Conservation (phyloP, 2,329 filamentous ascomycete genomes). For the Sclerotiophoma versabilis region DNA sequence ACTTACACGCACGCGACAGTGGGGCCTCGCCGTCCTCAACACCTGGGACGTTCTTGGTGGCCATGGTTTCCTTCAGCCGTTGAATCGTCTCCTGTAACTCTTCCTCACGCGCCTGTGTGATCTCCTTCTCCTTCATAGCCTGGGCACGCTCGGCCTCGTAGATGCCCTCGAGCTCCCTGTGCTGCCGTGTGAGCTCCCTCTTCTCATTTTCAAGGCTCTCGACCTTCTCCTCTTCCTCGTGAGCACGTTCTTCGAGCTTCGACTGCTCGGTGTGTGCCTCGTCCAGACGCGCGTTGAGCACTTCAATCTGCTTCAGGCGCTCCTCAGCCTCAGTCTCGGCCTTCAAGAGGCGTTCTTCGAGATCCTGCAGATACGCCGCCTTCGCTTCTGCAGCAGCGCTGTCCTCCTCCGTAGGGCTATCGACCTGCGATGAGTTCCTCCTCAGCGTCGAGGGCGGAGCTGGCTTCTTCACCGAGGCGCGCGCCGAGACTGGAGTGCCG, state of each 20-base stretch:
- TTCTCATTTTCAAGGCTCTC: constrained; percentile 85
- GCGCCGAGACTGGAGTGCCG: constrained; percentile 49
- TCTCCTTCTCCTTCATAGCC: constrained; percentile 90
- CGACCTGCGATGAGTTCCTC: constrained; percentile 45
- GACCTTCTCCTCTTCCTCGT: constrained; percentile 84
- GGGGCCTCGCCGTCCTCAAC: constrained; percentile 60
- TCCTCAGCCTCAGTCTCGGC: constrained; percentile 80
- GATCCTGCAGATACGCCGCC: constrained; percentile 79
- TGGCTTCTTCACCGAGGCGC: constrained; percentile 48
- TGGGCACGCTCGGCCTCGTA: constrained; percentile 90
- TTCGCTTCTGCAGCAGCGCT: constrained; percentile 81
- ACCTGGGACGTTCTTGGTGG: constrained; percentile 70
- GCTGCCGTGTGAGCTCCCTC: constrained; percentile 80
- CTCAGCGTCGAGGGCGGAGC: constrained; percentile 43
- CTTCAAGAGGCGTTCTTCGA: constrained; percentile 81
- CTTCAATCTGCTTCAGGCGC: constrained; percentile 82
- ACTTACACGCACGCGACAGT: constrained; percentile 60
- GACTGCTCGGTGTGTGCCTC: constrained; percentile 83
- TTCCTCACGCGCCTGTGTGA: constrained; percentile 82
- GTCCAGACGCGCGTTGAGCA: constrained; percentile 84
- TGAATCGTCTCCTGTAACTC: constrained; percentile 91
- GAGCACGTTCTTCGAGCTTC: constrained; percentile 84
- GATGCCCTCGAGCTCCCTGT: constrained; percentile 89
- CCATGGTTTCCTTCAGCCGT: constrained; percentile 86
- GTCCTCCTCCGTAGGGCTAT: constrained; percentile 40